Evolutionary conservation across 208 protist genomes (phyloP).

Genomic region (Leishmania tarentolae): DNA sequence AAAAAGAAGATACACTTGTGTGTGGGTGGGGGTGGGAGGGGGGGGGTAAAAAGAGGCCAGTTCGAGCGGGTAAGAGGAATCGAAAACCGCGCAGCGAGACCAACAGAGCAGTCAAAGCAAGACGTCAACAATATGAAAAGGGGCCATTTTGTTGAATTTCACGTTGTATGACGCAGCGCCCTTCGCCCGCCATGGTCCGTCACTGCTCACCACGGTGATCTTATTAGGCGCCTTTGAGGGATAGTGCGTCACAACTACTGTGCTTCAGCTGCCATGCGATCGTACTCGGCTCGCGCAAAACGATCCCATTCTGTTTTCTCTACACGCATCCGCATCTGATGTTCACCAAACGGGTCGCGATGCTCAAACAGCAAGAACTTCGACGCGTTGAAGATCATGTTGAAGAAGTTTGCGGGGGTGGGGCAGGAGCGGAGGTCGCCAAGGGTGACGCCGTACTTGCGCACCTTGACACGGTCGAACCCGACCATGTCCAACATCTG

Average conservation of each 20-base stretch:
- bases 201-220: neutral
- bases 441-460: slow-evolving; percentile 77
- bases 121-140: neutral
- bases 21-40: neutral
- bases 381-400: slow-evolving; percentile 94
- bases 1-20: neutral
- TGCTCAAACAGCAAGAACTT: slow-evolving; percentile 96
- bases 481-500: slow-evolving; percentile 96
- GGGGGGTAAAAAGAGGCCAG: neutral
- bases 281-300: slow-evolving; percentile 93
- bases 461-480: slow-evolving; percentile 46
- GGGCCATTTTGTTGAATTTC: neutral
- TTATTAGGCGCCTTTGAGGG: neutral
- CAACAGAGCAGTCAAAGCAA: neutral
- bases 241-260: slow-evolving; percentile 24
- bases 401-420: slow-evolving; percentile 92
- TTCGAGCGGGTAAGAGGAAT: neutral
- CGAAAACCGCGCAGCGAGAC: neutral
- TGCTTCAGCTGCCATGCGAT: slow-evolving; percentile 88
- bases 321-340: slow-evolving; percentile 61
- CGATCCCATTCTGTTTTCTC: slow-evolving; percentile 94
- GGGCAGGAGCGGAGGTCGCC: slow-evolving; percentile 90
- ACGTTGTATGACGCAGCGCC: no score
- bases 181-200: neutral
- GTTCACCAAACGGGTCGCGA: slow-evolving; percentile 87